Conservation (phyloP, 1,284 basidiomycete species). For the Hortiboletus rubellus region DNA sequence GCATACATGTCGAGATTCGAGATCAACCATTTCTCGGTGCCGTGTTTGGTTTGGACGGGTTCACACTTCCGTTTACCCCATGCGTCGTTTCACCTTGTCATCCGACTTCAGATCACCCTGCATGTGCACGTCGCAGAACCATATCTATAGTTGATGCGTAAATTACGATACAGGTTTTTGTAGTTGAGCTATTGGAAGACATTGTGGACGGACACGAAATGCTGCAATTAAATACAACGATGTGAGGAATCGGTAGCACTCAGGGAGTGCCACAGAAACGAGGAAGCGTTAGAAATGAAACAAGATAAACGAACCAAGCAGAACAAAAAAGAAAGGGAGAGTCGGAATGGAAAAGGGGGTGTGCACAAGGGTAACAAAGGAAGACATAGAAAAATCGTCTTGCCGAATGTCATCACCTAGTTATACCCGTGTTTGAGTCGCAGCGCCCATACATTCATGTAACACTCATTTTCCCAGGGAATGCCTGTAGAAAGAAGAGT, state of each 20-base stretch:
- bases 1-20: no score
- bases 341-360: constrained; percentile 3
- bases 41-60: no score
- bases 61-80: no score
- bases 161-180: constrained; percentile 1
- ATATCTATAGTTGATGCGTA: constrained; percentile 40
- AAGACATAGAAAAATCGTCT: constrained; percentile 1
- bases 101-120: neutral
- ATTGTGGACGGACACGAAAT: neutral
- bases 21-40: no score
- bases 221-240: constrained; percentile 24
- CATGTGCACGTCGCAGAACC: constrained; percentile 9
- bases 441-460: constrained; percentile 18
- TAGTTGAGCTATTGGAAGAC: constrained; percentile 17
- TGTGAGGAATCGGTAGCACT: constrained; percentile 1
- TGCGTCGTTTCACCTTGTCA: no score
- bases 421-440: constrained; percentile 13
- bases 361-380: neutral
- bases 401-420: constrained; percentile 8
- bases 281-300: constrained; percentile 7
- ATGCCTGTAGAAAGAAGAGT: constrained; percentile 48
- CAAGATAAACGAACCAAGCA: constrained; percentile 26
- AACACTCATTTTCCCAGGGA: constrained; percentile 22
- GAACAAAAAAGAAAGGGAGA: neutral
- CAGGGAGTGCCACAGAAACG: neutral